Conservation (phyloP, 2,329 filamentous ascomycete species). For the Trichoderma asperellum region DNA sequence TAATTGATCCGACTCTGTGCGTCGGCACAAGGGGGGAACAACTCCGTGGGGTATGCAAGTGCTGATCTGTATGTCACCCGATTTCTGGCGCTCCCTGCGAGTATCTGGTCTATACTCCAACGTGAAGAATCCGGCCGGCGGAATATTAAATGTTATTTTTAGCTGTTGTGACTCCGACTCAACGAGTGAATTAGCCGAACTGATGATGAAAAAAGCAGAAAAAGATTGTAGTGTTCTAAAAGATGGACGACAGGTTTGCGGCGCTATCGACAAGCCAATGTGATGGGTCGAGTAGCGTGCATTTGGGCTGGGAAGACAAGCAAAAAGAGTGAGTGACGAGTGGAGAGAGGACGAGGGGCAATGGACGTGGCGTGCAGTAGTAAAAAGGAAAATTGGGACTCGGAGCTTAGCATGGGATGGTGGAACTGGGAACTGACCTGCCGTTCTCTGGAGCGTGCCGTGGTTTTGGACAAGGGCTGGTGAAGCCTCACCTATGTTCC, state of each 20-base stretch:
- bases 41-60: slow-evolving; percentile 27
- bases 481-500: slow-evolving; percentile 27
- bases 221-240: slow-evolving; percentile 17
- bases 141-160: slow-evolving; percentile 24
- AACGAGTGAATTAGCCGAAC: slow-evolving; percentile 26
- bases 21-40: slow-evolving; percentile 12
- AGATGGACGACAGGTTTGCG: slow-evolving; percentile 18
- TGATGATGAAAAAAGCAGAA: slow-evolving; percentile 22
- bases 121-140: slow-evolving; percentile 28
- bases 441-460: slow-evolving; percentile 25
- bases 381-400: slow-evolving; percentile 28
- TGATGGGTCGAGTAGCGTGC: slow-evolving; percentile 29
- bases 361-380: slow-evolving; percentile 29
- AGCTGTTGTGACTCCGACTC: slow-evolving; percentile 11
- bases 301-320: slow-evolving; percentile 25
- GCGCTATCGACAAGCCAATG: slow-evolving; percentile 31
- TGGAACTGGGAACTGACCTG: slow-evolving; percentile 27
- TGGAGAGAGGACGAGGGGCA: slow-evolving; percentile 27
- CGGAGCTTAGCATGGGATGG: slow-evolving; percentile 22
- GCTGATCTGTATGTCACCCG: slow-evolving; percentile 28
- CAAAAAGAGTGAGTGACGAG: slow-evolving; percentile 25
- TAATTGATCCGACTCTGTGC: background rate
- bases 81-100: slow-evolving; percentile 20
- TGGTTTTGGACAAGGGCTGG: slow-evolving; percentile 26
- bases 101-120: slow-evolving; percentile 11